Base-by-base conservation (phyloP, 2,329 filamentous ascomycete species). In the Dothistroma septosporum region DNA sequence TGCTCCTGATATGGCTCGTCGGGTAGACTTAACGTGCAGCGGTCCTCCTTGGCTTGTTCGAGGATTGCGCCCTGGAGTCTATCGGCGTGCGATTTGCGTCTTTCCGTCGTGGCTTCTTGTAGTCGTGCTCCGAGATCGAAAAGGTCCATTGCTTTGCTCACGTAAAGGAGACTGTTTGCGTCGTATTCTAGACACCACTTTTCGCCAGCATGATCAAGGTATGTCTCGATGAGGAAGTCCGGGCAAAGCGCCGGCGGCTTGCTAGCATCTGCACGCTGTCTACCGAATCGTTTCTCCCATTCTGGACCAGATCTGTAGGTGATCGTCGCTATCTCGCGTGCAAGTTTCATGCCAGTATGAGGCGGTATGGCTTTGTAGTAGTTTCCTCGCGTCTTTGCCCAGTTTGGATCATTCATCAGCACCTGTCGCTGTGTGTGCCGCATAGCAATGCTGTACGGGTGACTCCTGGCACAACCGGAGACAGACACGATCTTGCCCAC, bases 361-460 rank as follows among this genome's bases (percentile, higher is more conserved):
- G 94, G 94, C 1, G 94, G 94, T 7, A 99, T 86, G 47, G 82
- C 79, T 70, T 87, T 88, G 73, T 96, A 96, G 64, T 84, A 85
- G 80, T 97, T 97, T 1, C 94, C 94, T 37, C 94, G 86, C 68
- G 91, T 90, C 37, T 70, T 66, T 11, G 73, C 67, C 94, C 94
- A 99, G 71, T 96, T 92, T 2, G 92, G 92, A 71, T 99, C 94
- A 89, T 97, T 97, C 92, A 99, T 97, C 53, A 99, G 83, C 0
- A 97, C 94, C 78, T 97, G 94, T 31, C 94, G 87, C 77, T 99
- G 94, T 0, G 93, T 96, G 77, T 99, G 94, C 57, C 94, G 87
- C 93, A 99, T 97, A 35, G 94, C 94, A 74, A 99, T 96, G 75
- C 92, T 96, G 79, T 99, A 99, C 0, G 94, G 94, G 74, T 99